Percentiles rank a stretch among this genome's conserved stretches.
Evolutionary conservation across 225 moss, liverwort and hornwort species (phyloP).

Genomic region (Rhytidiadelphus loreus): DNA sequence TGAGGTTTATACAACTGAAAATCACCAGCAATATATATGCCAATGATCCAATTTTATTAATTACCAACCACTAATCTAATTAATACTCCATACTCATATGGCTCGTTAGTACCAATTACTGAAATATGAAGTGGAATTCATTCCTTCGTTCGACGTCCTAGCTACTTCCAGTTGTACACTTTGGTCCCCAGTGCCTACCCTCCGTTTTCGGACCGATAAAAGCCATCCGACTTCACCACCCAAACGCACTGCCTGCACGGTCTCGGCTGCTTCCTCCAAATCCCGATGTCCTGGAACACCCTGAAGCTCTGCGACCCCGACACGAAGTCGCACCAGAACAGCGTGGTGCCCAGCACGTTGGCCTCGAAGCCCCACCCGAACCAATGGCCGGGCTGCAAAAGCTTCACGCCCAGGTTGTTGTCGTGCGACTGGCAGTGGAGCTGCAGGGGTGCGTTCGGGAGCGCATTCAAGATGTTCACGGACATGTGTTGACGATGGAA

Average conservation of each 20-base stretch:
- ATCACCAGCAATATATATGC: neutral
- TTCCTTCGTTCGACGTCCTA: neutral
- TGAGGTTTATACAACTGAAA: neutral
- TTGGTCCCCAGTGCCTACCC: neutral
- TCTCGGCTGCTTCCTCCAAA: neutral
- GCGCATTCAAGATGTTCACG: neutral
- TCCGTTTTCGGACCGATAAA: neutral
- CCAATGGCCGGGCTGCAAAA: neutral
- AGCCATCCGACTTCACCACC: neutral
- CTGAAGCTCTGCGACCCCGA: neutral
- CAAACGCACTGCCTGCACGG: constrained; percentile 7
- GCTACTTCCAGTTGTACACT: neutral
- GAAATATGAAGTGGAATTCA: neutral
- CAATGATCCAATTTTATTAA: neutral
- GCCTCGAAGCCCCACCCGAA: constrained; percentile 3
- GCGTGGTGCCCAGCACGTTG: constrained; percentile 3
- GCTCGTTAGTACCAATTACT: neutral
- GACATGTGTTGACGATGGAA: neutral
- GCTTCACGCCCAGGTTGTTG: neutral
- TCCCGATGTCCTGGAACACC: neutral
- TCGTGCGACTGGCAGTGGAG: neutral
- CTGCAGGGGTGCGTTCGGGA: neutral
- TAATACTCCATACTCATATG: neutral
- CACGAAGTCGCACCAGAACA: neutral
- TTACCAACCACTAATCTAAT: neutral